Evolutionary conservation across 2,329 filamentous ascomycete genomes (phyloP), one percentile per base, ranked within the genome.

Genomic region (Botrytis deweyae): DNA sequence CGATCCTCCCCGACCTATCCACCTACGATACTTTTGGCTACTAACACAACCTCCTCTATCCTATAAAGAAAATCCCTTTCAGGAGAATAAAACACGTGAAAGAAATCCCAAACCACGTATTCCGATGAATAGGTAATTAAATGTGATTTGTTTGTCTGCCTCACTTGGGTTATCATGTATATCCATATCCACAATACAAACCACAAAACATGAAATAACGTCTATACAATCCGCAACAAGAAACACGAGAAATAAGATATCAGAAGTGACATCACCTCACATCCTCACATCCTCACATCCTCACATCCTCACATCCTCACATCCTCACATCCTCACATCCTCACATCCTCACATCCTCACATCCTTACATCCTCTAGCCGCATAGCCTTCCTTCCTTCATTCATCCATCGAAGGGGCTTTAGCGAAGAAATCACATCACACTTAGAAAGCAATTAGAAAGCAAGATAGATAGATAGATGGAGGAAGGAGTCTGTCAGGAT

Each of bases 1-100:
- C 55, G 2, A 18, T 20, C 66, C 16, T 55, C 10, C 36, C 66
- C 36, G 59, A 71, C 29, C 42, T 63, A 20, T 62, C 59, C 16
- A 65, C 52, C 18, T 71, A 65, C 9, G 59, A 71, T 42, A 71
- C 69, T 3, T 64, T 71, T 52, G 69, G 69, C 0, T 10, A 33
- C 33, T 10, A 58, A 58, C 29, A 5, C 12, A 16, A 0, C 4
- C 52, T 33, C n/a, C n/a, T 55, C 6, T 1, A 52, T 5, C 25
- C 4, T 1, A 1, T 14, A 3, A 55, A 25, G 6, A 16, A 4
- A 25, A 12, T 33, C 46, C 46, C 4, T 52, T 52, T 4, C 4
- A 8, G 4, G 22, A 12, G 5, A 25, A 2, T 12, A 4, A 25
- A 25, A 25, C 0, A 0, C 10, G 46, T 10, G 4, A 52, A 25